Conservation (phyloP, 257 asterid genomes). For the Gardenia jasminoides region DNA sequence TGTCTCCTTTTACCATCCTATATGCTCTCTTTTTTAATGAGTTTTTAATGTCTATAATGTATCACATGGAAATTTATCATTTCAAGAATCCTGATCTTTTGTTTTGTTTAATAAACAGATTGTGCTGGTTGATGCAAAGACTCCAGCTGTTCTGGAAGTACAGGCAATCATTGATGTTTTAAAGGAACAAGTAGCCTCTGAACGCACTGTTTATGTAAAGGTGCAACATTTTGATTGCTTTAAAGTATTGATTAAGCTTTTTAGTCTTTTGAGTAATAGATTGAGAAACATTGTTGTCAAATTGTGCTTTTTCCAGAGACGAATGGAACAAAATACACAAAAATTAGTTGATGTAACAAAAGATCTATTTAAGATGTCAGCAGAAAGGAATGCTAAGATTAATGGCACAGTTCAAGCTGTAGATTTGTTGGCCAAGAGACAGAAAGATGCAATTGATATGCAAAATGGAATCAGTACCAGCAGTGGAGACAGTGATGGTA, state of each 20-base stretch:
- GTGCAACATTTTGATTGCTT: conserved; percentile 39
- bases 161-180: conserved; percentile 53
- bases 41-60: background rate
- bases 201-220: conserved; percentile 62
- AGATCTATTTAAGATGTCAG: conserved; percentile 46
- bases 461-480: conserved; percentile 67
- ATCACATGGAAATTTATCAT: background rate
- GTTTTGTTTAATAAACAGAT: conserved; percentile 43
- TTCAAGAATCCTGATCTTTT: conserved; percentile 23
- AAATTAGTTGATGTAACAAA: conserved; percentile 55
- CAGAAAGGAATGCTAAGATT: conserved; percentile 51
- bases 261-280: background rate
- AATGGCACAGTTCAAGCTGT: conserved; percentile 44
- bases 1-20: background rate
- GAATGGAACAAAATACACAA: conserved; percentile 61
- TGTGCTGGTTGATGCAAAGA: conserved; percentile 36
- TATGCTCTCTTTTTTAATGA: background rate
- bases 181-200: conserved; percentile 53
- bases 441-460: conserved; percentile 79
- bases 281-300: background rate
- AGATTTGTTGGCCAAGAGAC: conserved; percentile 83
- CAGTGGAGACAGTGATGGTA: conserved; percentile 62
- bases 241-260: conserved; percentile 15
- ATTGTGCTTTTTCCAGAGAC: conserved; percentile 50
- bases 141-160: conserved; percentile 43